These are phyloP conservation scores for Leucocoprinus birnbaumii DNA, from an alignment of 768 basidiomycete species.

Conservation along the genomic window DNA sequence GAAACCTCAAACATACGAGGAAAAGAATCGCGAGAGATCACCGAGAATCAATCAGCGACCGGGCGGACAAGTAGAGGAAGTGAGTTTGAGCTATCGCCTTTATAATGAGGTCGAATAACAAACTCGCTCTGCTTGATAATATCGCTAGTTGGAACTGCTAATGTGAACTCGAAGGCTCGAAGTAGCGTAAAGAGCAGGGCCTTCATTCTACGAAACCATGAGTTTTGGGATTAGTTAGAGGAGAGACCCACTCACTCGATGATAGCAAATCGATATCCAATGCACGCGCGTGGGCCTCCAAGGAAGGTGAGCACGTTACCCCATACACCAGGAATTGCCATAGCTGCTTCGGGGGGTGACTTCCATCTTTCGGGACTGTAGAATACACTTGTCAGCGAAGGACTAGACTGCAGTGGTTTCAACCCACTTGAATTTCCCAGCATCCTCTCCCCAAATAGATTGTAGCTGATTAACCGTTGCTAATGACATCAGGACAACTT, in stretches of 20 bases:
- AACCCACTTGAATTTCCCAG: conserved; percentile 51
- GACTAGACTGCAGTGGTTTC: no score
- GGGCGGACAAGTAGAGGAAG: no score
- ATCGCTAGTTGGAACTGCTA: conserved; percentile 45
- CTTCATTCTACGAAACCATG: conserved; percentile 19
- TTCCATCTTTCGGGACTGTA: conserved; percentile 66
- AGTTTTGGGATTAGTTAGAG: background rate
- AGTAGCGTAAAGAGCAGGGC: conserved; percentile 45
- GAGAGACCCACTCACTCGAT: background rate
- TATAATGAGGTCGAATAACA: no score
- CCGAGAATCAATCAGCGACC: no score
- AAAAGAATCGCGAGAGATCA: no score
- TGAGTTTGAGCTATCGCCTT: no score
- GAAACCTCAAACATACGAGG: no score
- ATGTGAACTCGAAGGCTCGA: conserved; percentile 51
- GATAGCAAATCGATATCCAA: conserved; percentile 64
- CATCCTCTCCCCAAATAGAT: conserved; percentile 62
- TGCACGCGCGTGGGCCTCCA: conserved; percentile 63
- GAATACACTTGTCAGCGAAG: no score
- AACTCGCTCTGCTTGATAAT: conserved; percentile 22
- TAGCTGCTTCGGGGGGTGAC: conserved; percentile 37
- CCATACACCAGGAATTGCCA: conserved; percentile 56
- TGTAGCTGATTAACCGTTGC: conserved; percentile 47
- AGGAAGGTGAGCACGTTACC: conserved; percentile 59
- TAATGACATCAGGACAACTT: conserved; percentile 49